Base-by-base conservation (phyloP, 139 green algal species). In the Chlamydomonas urium region DNA sequence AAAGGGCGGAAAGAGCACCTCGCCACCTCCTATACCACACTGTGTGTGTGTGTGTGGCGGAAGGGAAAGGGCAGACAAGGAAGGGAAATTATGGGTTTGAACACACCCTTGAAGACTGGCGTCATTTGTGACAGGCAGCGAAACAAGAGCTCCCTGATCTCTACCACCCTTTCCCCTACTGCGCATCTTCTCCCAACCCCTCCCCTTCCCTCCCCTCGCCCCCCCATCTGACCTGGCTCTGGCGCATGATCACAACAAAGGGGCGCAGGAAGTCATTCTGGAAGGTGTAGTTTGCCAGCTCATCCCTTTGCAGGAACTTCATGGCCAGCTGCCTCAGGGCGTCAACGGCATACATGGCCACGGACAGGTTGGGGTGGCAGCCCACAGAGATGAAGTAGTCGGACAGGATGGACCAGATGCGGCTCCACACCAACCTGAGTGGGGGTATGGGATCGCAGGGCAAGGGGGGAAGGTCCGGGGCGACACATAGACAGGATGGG, bases 241-340 rank as follows among this genome's bases (percentile, higher is more conserved):
- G 83, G 0, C 95, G 86, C 91, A 98, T 97, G 71, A 99, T 83
- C 2, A 97, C 87, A 45, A 98, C 93, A 81, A 99, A 98, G 17
- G 95, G 96, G n/a, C 91, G 87, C 66, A 99, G 79, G 83, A 98
- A 98, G 76, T 98, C 93, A 72, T 97, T 97, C 83, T 99, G 94
- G 88, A 99, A 99, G 38, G 91, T 96, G 90, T 96, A 99, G 83
- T 97, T 98, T 47, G 93, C 86, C 62, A 99, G 88, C 83, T 99
- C 96, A 66, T 98, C 94, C 4, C 94, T 85, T 85, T 97, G 91
- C 77, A 99, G 82, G 84, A 98, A 99, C 86, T 98, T 84, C 77
- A 88, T 86, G 65, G 79, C 75, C 72, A 88, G 69, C 83, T 86
- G 83, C 23, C 80, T 53, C 65, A 86, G 75, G 61, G 71, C 68